Conservation (phyloP, 2,329 filamentous ascomycete species). For the Paecilomyces fulvus region DNA sequence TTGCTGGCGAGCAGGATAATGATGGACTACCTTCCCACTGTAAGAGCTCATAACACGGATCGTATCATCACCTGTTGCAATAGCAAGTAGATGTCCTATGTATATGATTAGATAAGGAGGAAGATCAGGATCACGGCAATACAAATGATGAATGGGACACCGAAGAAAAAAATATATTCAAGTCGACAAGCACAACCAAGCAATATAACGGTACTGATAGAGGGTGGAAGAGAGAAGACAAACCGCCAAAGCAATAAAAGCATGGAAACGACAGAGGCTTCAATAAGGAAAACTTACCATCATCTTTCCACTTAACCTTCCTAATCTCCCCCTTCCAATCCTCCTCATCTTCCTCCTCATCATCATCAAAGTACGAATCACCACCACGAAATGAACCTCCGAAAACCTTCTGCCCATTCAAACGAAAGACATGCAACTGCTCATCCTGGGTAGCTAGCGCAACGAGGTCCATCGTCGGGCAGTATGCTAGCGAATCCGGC, state of each 20-base stretch:
- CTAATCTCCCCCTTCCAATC: constrained; percentile 27
- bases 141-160: background rate
- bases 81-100: constrained; percentile 59
- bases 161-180: background rate
- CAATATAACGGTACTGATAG: background rate
- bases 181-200: background rate
- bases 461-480: constrained; percentile 76
- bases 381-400: constrained; percentile 31
- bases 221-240: background rate
- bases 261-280: constrained; percentile 1
- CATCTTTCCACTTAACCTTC: constrained; percentile 55
- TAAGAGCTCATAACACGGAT: constrained; percentile 71
- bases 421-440: constrained; percentile 66
- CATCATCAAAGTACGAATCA: constrained; percentile 31
- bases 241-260: background rate
- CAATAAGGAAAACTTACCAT: constrained; percentile 43
- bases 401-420: constrained; percentile 65
- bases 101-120: background rate
- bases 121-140: background rate
- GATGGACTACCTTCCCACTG: constrained; percentile 71
- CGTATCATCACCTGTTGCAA: constrained; percentile 74
- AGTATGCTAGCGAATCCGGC: constrained; percentile 55
- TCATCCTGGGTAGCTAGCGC: constrained; percentile 60
- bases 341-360: constrained; percentile 34
- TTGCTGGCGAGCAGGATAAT: constrained; percentile 41